Evolutionary conservation across 805 yeast species (phyloP).

Genomic region (Grigorovia yakushimaensis): DNA sequence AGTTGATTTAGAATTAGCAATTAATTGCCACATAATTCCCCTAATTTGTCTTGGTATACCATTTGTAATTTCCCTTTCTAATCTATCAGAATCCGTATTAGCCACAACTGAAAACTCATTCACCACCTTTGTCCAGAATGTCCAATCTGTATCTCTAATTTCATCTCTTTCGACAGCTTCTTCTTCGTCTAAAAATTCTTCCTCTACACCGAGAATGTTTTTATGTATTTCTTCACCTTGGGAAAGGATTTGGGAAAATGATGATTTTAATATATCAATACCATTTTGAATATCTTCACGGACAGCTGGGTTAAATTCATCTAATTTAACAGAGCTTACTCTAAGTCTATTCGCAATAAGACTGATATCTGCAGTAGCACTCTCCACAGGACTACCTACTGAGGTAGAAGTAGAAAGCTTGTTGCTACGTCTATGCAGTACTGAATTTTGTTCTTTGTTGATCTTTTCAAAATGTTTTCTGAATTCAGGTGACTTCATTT

Average conservation of each 20-base stretch:
- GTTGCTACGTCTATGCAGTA: neutral
- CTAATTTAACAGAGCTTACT: conserved; percentile 44
- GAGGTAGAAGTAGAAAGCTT: neutral
- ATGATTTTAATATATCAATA: conserved; percentile 33
- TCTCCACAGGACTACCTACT: neutral
- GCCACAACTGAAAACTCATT: conserved; percentile 67
- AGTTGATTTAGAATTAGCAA: conserved; percentile 66
- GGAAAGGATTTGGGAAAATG: conserved; percentile 18
- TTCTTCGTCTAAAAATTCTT: conserved; percentile 6
- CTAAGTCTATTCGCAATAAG: conserved; percentile 51
- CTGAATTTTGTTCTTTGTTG: neutral
- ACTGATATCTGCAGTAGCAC: conserved; percentile 37
- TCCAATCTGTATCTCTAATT: conserved; percentile 52
- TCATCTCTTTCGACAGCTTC: conserved; percentile 30
- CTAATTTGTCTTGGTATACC: conserved; percentile 84
- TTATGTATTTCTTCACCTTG: conserved; percentile 9
- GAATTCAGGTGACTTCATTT: conserved; percentile 21
- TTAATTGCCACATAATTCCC: conserved; percentile 88
- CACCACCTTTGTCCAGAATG: conserved; percentile 78
- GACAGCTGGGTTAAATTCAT: conserved; percentile 39
- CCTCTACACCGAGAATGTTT: conserved; percentile 1
- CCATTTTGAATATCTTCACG: conserved; percentile 44
- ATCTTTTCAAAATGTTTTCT: conserved; percentile 17
- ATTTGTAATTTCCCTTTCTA: conserved; percentile 50
- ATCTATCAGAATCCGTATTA: conserved; percentile 45